These are phyloP conservation scores for Chlorella sp. DNA, from an alignment of 139 green algal genomes.

Conservation along the genomic window DNA sequence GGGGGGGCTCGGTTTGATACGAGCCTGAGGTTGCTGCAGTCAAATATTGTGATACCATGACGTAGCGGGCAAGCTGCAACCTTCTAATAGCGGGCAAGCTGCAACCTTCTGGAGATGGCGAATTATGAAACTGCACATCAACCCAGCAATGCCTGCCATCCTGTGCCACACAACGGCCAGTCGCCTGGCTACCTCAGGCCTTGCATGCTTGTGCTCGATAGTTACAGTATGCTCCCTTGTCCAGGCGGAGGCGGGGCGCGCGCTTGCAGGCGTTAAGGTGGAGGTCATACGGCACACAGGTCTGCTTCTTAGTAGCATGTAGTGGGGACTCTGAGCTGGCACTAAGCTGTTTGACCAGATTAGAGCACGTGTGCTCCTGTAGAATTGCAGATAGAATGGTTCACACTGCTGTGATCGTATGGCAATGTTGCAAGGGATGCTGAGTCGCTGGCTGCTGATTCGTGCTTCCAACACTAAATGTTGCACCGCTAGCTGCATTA, in stretches of 20 bases:
- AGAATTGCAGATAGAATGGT: background rate
- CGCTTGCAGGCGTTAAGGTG: slow-evolving; percentile 41
- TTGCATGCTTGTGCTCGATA: background rate
- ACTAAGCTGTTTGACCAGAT: too few species aligned
- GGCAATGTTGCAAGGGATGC: too few species aligned
- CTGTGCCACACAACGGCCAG: too few species aligned
- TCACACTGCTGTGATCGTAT: background rate
- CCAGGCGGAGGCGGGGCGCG: background rate
- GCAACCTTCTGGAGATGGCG: too few species aligned
- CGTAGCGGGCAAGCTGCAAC: too few species aligned
- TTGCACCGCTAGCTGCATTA: background rate
- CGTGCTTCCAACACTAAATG: background rate
- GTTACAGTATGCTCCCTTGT: background rate
- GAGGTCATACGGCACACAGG: slow-evolving; percentile 55
- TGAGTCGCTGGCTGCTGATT: background rate
- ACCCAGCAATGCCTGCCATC: too few species aligned
- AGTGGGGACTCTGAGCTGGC: too few species aligned
- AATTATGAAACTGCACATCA: too few species aligned
- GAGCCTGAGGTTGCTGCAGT: too few species aligned
- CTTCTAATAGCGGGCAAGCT: too few species aligned
- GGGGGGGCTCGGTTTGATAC: too few species aligned
- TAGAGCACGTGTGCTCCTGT: background rate
- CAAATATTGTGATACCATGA: too few species aligned
- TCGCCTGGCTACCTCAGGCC: background rate
- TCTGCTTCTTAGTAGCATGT: background rate